Conservation (phyloP, 2,329 filamentous ascomycete species). For the Arthrobotrys sinensis region DNA sequence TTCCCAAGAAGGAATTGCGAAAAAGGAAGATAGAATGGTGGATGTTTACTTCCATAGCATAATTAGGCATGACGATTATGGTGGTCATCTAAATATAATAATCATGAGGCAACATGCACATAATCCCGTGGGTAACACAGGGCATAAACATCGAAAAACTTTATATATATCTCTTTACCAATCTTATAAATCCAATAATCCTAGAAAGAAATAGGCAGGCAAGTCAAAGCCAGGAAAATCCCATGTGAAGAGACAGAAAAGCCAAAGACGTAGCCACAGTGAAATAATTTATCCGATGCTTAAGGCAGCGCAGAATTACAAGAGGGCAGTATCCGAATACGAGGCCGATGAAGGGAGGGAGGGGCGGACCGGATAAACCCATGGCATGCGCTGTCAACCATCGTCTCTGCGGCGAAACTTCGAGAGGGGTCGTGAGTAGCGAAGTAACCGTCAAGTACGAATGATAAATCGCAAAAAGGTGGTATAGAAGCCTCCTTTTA, state of each 20-base stretch:
- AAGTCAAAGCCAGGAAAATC: background rate
- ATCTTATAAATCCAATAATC: conserved; percentile 12
- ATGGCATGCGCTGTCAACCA: conserved; percentile 27
- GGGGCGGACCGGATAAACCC: conserved; percentile 28
- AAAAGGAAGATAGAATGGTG: background rate
- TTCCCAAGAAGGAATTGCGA: conserved; percentile 20
- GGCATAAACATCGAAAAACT: conserved; percentile 13
- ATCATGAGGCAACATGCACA: conserved; percentile 22
- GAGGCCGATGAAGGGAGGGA: conserved; percentile 11
- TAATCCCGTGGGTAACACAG: conserved; percentile 31
- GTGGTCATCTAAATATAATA: conserved; percentile 36
- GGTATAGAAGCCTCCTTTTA: conserved; percentile 11
- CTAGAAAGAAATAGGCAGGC: background rate
- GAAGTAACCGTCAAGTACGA: background rate
- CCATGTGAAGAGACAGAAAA: background rate
- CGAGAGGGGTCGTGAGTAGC: conserved; percentile 12
- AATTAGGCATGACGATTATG: conserved; percentile 11
- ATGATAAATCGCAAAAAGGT: conserved; percentile 7
- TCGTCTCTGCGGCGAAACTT: conserved; percentile 23
- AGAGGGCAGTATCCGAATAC: conserved; percentile 18
- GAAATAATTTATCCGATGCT: conserved; percentile 21
- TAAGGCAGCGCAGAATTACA: background rate
- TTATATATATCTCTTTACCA: background rate
- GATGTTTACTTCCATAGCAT: background rate
- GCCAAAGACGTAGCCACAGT: background rate